A percentile compares a stretch with the other conserved stretches of the same genome.
These are phyloP conservation scores for Anaeramoeba flamelloides DNA, from an alignment of 78 protist species.

Conservation along the genomic window DNA sequence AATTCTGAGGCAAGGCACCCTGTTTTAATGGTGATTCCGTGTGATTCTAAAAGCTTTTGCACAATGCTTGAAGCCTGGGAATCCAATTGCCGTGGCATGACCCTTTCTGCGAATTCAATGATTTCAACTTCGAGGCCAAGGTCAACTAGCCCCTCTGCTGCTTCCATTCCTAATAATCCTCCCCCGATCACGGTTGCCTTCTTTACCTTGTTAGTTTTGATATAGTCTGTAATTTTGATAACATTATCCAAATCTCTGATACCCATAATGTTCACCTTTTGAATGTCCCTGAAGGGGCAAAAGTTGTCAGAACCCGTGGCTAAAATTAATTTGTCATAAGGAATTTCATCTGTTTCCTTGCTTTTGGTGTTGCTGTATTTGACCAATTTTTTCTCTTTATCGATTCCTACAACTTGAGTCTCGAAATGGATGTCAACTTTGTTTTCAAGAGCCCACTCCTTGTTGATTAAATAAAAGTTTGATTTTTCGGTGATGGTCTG, in stretches of 20 bases:
- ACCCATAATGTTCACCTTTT: neutral
- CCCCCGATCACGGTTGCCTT: neutral
- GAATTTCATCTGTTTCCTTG: too few species aligned
- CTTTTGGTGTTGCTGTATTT: neutral
- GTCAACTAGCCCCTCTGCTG: neutral
- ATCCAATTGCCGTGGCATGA: neutral
- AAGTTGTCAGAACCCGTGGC: neutral
- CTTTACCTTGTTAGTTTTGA: neutral
- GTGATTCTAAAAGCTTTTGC: neutral
- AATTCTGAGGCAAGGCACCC: neutral
- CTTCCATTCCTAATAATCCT: neutral
- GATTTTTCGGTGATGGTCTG: neutral
- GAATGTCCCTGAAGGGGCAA: neutral
- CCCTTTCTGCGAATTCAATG: neutral
- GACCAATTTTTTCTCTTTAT: neutral
- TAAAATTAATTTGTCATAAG: neutral
- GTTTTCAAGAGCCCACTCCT: neutral
- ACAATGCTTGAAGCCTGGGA: neutral
- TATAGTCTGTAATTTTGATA: neutral
- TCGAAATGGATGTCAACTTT: neutral
- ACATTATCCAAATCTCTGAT: neutral
- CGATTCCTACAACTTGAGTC: neutral
- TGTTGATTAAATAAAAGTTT: neutral
- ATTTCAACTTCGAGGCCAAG: neutral
- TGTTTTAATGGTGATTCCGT: neutral